Evolutionary conservation across 75 land plant species (phyloP).

Genomic region (Pinus albicaulis): DNA sequence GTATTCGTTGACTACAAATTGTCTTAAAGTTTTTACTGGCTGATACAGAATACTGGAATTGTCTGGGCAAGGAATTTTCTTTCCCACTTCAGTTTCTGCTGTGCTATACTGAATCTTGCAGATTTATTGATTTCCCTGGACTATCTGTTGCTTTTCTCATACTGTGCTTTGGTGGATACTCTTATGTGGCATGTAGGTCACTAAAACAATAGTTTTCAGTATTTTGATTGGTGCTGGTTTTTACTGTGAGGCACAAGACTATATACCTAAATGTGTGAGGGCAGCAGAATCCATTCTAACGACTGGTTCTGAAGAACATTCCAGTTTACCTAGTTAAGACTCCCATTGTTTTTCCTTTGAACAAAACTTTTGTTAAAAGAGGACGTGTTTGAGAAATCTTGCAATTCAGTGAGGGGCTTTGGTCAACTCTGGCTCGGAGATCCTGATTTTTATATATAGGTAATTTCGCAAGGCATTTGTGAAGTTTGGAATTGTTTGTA

Average conservation of each 20-base stretch:
- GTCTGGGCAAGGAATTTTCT: background rate
- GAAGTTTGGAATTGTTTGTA: too few species aligned
- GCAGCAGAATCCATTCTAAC: background rate
- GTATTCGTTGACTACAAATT: background rate
- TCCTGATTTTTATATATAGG: too few species aligned
- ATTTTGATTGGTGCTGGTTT: too few species aligned
- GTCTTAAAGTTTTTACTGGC: background rate
- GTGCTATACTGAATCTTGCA: background rate
- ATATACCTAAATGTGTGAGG: background rate
- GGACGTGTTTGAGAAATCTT: background rate
- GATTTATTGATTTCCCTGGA: background rate
- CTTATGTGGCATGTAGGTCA: background rate
- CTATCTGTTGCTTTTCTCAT: background rate
- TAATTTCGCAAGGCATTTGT: too few species aligned
- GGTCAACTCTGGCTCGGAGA: too few species aligned
- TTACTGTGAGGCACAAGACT: too few species aligned
- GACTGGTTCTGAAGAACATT: background rate
- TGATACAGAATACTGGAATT: background rate
- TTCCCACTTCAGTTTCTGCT: background rate
- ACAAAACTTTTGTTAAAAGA: background rate
- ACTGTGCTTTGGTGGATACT: background rate
- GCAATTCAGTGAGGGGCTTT: background rate
- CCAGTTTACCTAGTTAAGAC: background rate
- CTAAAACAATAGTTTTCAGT: background rate
- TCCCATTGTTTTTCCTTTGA: background rate